Evolutionary conservation across 179 eudicot species (phyloP).

Genomic region (Kewa caespitosa): DNA sequence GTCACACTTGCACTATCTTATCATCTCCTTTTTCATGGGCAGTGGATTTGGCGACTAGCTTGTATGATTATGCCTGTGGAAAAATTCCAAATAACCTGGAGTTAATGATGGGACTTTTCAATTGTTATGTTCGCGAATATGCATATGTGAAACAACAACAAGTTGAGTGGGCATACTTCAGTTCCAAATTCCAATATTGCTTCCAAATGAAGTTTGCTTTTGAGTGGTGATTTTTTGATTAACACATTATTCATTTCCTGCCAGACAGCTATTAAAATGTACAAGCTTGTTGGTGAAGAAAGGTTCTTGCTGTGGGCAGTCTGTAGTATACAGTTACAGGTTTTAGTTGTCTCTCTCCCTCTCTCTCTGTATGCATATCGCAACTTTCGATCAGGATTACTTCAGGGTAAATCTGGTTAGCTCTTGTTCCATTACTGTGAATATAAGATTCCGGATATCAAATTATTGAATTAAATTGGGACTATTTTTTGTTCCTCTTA

Average conservation of each 20-base stretch:
- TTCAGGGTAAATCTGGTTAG: neutral
- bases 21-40: slow-evolving; percentile 14
- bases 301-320: slow-evolving; percentile 98
- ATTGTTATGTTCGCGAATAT: slow-evolving; percentile 93
- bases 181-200: neutral
- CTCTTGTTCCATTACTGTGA: neutral
- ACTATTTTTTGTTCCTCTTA: neutral
- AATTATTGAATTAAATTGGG: neutral
- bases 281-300: slow-evolving; percentile 89
- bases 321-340: slow-evolving; percentile 94
- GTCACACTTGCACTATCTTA: neutral
- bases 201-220: neutral
- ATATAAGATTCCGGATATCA: neutral
- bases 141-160: slow-evolving; percentile 97
- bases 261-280: slow-evolving; percentile 98
- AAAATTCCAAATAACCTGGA: slow-evolving; percentile 72
- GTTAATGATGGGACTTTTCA: slow-evolving; percentile 93
- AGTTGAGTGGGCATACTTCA: slow-evolving; percentile 41
- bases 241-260: slow-evolving; percentile 20
- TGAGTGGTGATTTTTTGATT: slow-evolving; percentile 11
- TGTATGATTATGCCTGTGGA: slow-evolving; percentile 87
- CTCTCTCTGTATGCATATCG: neutral
- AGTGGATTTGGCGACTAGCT: slow-evolving; percentile 95
- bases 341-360: slow-evolving; percentile 22
- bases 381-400: neutral